Evolutionary conservation across 2,329 filamentous ascomycete species (phyloP), one percentile per base, ranked within the genome.

Genomic region (Colletotrichum incanum): DNA sequence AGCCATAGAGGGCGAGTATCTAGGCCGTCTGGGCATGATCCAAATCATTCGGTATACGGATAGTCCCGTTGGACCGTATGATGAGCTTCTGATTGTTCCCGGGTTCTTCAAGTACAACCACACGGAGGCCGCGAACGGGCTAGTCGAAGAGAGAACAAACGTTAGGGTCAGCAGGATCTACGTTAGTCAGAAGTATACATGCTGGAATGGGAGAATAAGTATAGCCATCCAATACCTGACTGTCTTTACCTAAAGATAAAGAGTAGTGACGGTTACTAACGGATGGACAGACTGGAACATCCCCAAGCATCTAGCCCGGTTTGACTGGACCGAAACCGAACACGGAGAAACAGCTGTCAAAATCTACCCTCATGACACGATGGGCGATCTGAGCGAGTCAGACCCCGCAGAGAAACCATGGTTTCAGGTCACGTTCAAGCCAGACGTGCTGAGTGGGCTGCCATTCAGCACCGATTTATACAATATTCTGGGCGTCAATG

Each of bases 251-350:
- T n/a, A 18, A 5, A 12, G 18, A 45, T 1, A 34, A 28, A 5
- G n/a, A 16, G 31, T 2, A 9, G 2, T 4, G 31, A 16, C 7
- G 20, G 14, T n/a, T 37, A n/a, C 50, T 65, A 14, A 65, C 20
- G 1, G 9, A 56, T 45, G 12, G 12, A 34, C 62, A 87, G 85
- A 88, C 72, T 89, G 86, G 87, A 88, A 87, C 75, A 84, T 87
- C 41, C 87, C 87, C 28, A 89, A 89, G 74, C 86, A 89, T 67
- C 81, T 89, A 26, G 87, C 87, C 50, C 79, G 80, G 26, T 89
- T 89, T 76, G 82, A 83, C 34, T 89, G 85, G 82, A 77, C 78
- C n/a, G 75, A 80, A 34, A 73, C 78, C 39, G 71, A 80, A 12
- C 76, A 82, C 71, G 81, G 80, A 43, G 77, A 80, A 23, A 81